These are phyloP conservation scores for Malus hybrid DNA, from an alignment of 331 rosid genomes.

Conservation along the genomic window DNA sequence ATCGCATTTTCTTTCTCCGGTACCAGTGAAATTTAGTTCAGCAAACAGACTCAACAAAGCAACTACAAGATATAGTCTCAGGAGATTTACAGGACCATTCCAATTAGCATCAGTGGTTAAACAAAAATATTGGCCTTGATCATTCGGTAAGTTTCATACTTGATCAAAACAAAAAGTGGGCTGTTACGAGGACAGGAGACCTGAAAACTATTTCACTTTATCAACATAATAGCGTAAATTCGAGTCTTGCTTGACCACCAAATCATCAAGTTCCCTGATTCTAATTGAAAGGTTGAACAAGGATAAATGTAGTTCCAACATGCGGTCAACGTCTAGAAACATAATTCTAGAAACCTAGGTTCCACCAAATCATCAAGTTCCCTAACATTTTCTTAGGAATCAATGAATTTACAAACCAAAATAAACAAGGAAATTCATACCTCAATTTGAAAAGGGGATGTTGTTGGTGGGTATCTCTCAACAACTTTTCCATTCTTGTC, in stretches of 20 bases:
- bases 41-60: neutral
- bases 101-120: neutral
- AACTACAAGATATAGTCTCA: neutral
- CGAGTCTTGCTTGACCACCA: neutral
- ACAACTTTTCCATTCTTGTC: slow-evolving; percentile 91
- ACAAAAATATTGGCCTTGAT: neutral
- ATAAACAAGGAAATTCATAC: slow-evolving; percentile 21
- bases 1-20: neutral
- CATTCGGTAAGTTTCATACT: neutral
- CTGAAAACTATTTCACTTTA: neutral
- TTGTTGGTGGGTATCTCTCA: slow-evolving; percentile 87
- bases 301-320: neutral
- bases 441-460: slow-evolving; percentile 97
- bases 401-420: too few relatives aligned
- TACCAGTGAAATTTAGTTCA: neutral
- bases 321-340: too few relatives aligned
- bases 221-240: neutral
- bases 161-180: neutral
- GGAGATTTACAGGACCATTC: neutral
- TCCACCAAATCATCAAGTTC: too few relatives aligned
- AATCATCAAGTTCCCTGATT: neutral
- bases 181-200: neutral
- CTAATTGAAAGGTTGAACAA: neutral
- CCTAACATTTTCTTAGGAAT: too few relatives aligned
- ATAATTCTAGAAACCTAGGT: too few relatives aligned